Conservation (phyloP, 192 early-diverging fungal genomes). For the Coemansia sp. region DNA sequence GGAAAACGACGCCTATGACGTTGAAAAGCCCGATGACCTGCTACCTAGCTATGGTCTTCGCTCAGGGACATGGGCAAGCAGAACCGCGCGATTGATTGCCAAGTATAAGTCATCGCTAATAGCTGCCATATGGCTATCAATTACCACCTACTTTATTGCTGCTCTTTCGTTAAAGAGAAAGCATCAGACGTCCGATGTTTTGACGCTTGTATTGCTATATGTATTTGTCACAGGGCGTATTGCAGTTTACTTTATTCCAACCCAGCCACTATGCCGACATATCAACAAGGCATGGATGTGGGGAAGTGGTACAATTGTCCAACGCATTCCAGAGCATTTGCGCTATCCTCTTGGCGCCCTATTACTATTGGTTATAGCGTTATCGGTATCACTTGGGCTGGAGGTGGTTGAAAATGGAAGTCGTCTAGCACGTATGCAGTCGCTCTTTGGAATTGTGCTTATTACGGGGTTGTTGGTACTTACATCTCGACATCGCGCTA, state of each 20-base stretch:
- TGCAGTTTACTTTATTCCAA: conserved; percentile 46
- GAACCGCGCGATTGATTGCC: background rate
- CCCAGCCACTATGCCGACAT: conserved; percentile 11
- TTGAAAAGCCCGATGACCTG: too few species aligned
- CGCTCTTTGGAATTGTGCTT: conserved; percentile 67
- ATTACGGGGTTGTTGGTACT: conserved; percentile 55
- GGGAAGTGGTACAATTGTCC: conserved; percentile 1
- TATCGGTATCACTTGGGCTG: conserved; percentile 55
- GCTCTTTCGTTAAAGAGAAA: conserved; percentile 55
- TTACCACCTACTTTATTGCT: conserved; percentile 64
- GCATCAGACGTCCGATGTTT: conserved; percentile 37
- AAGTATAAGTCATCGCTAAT: conserved; percentile 30
- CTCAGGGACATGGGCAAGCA: background rate
- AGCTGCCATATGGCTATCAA: conserved; percentile 45
- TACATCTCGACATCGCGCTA: conserved; percentile 62
- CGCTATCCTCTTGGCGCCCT: conserved; percentile 20
- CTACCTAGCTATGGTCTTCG: too few species aligned
- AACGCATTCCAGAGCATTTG: conserved; percentile 28
- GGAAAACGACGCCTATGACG: too few species aligned
- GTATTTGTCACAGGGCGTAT: conserved; percentile 56
- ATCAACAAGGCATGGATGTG: conserved; percentile 5
- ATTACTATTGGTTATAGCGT: conserved; percentile 41
- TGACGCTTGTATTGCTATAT: conserved; percentile 52
- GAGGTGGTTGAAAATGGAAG: conserved; percentile 53
- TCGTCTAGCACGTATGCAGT: conserved; percentile 70